Base-by-base conservation (phyloP, 2,329 filamentous ascomycete species). In the Anthostomella pinea region DNA sequence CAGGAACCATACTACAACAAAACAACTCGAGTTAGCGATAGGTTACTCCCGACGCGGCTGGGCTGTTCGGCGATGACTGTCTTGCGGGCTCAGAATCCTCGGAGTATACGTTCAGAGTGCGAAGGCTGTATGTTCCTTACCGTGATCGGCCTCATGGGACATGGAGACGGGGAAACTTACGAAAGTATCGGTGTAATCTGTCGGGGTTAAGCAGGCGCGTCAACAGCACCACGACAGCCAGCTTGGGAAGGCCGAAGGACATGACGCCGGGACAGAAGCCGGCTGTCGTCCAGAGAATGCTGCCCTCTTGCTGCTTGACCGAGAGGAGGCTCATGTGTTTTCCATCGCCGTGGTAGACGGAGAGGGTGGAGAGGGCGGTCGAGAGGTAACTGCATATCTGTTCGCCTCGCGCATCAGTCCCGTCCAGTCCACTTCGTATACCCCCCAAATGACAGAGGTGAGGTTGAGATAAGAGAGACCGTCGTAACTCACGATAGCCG, bases 271-370 rank as follows among this genome's bases (percentile, higher is more conserved):
- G 54, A 9, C 42, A 36, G 38, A 56, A 58, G 17, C 46, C 54
- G 3, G 49, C 41, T 26, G 50, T 50, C 2, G 51, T 58, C 38
- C 47, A 60, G n/a, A 53, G 20, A 8, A 54, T 41, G 18, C 47
- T 41, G 8, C 36, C 39, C 18, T 38, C 24, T 8, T 55, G 39
- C 6, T 57, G 43, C 1, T 46, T 17, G 7, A 37, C n/a, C 1
- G 20, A 38, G 14, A 63, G 39, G 5, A 45, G 38, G 6, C 16
- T 32, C 8, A 58, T 45, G 36, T 63, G 60, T 27, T 49, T 48
- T 10, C 60, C 61, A 40, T 54, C 59, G 11, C 61, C 61, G 26
- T 51, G 43, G 2, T 14, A 8, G n/a, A 63, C 48, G 2, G 54
- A 49, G 7, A 43, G 45, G 4, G 50, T 56, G 1, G 53, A 52